Conservation (phyloP, 768 basidiomycete genomes). For the Suillus fuscotomentosus region DNA sequence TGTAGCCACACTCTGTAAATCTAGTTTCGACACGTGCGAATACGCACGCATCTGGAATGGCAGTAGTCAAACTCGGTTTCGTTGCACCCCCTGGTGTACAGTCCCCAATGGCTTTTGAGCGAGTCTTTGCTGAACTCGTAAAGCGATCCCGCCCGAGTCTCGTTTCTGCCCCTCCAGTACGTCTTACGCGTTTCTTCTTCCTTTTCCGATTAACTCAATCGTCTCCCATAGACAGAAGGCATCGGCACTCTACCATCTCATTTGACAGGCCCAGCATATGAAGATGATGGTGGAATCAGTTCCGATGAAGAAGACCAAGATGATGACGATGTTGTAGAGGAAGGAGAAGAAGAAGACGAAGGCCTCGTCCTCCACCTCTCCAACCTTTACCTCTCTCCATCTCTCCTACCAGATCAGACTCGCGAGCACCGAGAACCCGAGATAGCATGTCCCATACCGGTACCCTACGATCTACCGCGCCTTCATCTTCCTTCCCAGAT, state of each 20-base stretch:
- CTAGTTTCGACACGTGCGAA: constrained; percentile 50
- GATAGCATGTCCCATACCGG: constrained; percentile 7
- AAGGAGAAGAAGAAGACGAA: constrained; percentile 30
- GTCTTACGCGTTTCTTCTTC: constrained; percentile 8
- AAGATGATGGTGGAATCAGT: constrained; percentile 80
- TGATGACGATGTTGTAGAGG: constrained; percentile 30
- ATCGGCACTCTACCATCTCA: constrained; percentile 79
- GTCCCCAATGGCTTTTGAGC: constrained; percentile 50
- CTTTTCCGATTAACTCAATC: constrained; percentile 1
- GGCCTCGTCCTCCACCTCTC: constrained; percentile 27
- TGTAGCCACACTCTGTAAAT: constrained; percentile 44
- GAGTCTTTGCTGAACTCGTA: constrained; percentile 60
- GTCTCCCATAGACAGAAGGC: constrained; percentile 65
- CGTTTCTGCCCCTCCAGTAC: constrained; percentile 76
- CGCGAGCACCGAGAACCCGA: constrained; percentile 16
- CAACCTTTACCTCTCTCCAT: constrained; percentile 23
- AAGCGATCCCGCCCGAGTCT: constrained; percentile 65
- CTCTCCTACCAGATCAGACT: constrained; percentile 19
- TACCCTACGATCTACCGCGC: background rate
- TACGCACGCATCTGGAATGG: constrained; percentile 47
- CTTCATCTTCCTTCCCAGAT: background rate
- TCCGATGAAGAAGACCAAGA: constrained; percentile 46
- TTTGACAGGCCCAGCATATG: constrained; percentile 50
- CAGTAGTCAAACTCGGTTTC: constrained; percentile 64
- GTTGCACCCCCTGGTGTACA: constrained; percentile 41